phyloP scores from a whole-genome alignment of 176 grass and related monocot genomes.

The Rhynchospora pubera region DNA sequence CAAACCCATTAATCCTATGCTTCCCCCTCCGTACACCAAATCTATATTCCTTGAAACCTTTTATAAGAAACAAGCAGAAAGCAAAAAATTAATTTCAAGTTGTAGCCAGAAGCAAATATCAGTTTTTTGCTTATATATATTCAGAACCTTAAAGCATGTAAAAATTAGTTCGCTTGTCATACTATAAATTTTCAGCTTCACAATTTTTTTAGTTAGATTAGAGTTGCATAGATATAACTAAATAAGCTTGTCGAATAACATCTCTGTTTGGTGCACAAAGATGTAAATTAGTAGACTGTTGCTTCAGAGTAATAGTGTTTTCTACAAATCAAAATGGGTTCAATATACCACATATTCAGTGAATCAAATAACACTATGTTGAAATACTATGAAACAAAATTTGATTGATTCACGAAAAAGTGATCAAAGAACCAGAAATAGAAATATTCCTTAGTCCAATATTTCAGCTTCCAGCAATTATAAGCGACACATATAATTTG shows the following conservation, averaged over 20 bases:
- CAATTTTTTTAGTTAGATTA: not conserved
- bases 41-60: slow-evolving; percentile 86
- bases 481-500: too few relatives aligned
- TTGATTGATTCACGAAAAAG: too few relatives aligned
- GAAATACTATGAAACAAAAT: too few relatives aligned
- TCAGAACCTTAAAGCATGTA: not conserved
- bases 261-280: not conserved
- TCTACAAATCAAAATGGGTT: too few relatives aligned
- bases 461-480: too few relatives aligned
- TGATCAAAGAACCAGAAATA: too few relatives aligned
- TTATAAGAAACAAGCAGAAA: not conserved
- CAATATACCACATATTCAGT: too few relatives aligned
- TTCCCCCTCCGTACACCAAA: slow-evolving; percentile 96
- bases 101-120: not conserved
- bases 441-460: too few relatives aligned
- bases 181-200: not conserved
- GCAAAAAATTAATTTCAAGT: not conserved
- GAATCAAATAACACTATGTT: too few relatives aligned
- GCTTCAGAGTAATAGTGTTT: too few relatives aligned
- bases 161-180: not conserved
- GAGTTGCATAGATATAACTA: not conserved
- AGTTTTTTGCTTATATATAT: not conserved
- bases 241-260: not conserved
- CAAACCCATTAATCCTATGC: slow-evolving; percentile 93
- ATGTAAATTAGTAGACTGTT: not conserved